A percentile compares a stretch with the other conserved stretches of the same genome.
Conservation (phyloP, 2,329 filamentous ascomycete genomes). For the Cryphonectria radicalis region DNA sequence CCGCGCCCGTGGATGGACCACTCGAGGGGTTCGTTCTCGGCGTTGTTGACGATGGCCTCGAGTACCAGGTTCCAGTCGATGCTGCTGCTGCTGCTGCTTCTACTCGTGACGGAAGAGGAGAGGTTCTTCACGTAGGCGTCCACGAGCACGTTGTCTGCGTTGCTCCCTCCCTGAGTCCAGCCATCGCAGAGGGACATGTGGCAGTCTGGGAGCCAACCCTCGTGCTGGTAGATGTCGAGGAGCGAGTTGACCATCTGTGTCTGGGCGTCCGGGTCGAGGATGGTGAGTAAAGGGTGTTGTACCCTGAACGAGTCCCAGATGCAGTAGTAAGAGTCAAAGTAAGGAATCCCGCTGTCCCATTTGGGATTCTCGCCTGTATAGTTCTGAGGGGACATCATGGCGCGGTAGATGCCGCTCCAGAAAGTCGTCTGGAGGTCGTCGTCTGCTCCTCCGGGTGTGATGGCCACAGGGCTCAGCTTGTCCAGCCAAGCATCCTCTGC, state of each 20-base stretch:
- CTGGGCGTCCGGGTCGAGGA: constrained; percentile 64
- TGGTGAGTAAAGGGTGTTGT: constrained; percentile 65
- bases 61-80: constrained; percentile 66
- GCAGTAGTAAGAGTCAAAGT: constrained; percentile 61
- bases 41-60: constrained; percentile 67
- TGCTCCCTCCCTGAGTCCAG: constrained; percentile 69
- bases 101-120: constrained; percentile 37
- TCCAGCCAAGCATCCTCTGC: constrained; percentile 60
- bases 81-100: constrained; percentile 37
- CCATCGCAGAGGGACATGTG: constrained; percentile 71
- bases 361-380: constrained; percentile 68
- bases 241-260: constrained; percentile 65
- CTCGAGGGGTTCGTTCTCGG: constrained; percentile 62
- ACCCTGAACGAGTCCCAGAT: constrained; percentile 69
- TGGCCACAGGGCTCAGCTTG: constrained; percentile 58
- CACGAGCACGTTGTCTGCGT: constrained; percentile 66
- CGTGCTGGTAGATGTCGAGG: constrained; percentile 66
- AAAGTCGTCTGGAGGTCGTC: constrained; percentile 59
- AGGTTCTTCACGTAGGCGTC: constrained; percentile 68
- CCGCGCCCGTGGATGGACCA: constrained; percentile 69
- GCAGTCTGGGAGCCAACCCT: constrained; percentile 71
- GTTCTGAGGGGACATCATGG: constrained; percentile 67
- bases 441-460: constrained; percentile 54
- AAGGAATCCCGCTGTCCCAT: constrained; percentile 65
- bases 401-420: constrained; percentile 65